Evolutionary conservation across 306 rosid species (phyloP).

Genomic region (Corylus americana): DNA sequence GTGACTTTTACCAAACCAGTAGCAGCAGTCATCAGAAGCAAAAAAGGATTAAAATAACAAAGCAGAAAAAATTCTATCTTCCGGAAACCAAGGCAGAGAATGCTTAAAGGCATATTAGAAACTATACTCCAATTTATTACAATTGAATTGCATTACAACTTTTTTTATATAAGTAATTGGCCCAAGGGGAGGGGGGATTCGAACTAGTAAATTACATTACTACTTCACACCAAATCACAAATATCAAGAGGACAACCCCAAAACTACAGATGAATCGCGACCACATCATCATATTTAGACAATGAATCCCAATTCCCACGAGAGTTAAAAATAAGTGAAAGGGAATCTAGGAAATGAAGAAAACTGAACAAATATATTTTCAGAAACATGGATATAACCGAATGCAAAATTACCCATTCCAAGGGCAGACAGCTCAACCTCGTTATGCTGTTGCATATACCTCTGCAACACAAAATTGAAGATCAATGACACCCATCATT

Average conservation of each 20-base stretch:
- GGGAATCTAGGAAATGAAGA: not conserved
- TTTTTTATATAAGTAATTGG: no score
- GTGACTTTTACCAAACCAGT: not conserved
- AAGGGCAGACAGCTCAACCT: constrained; percentile 71
- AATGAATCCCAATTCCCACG: not conserved
- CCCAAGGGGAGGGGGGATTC: no score
- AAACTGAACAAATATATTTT: no score
- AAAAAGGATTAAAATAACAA: not conserved
- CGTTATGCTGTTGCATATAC: constrained; percentile 62
- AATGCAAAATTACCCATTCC: constrained; percentile 52
- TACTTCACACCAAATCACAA: not conserved
- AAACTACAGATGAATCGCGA: not conserved
- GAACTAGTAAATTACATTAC: not conserved
- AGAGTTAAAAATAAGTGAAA: not conserved
- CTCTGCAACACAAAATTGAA: constrained; percentile 32
- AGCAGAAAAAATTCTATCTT: not conserved
- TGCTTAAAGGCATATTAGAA: not conserved
- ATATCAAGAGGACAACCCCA: not conserved
- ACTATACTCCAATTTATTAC: not conserved
- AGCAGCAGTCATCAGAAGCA: not conserved
- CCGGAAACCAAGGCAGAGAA: not conserved
- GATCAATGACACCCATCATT: not conserved
- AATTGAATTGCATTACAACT: no score
- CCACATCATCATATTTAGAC: not conserved
- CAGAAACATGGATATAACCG: not conserved